Base-by-base conservation (phyloP, 108 stramenopile genomes). In the Aureococcus anophagefferens region DNA sequence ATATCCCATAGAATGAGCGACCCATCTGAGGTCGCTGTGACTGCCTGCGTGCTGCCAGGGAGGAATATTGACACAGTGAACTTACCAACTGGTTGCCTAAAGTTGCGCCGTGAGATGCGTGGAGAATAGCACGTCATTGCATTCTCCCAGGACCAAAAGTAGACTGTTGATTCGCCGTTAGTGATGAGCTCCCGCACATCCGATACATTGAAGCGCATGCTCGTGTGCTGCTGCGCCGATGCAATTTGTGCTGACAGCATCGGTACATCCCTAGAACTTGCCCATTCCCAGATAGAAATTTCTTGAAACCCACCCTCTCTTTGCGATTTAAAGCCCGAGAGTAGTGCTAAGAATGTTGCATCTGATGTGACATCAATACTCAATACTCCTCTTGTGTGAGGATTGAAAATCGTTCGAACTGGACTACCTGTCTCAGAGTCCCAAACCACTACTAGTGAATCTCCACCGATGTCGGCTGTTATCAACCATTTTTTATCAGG, bases 381-480 rank as follows among this genome's bases (percentile, higher is more conserved):
- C 30, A 62, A 33, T 0, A 83, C 78, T 21, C 85, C 84, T 0
- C 66, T 51, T 5, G 70, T 36, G 63, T 84, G 82, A 3, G 85
- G 82, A 14, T 72, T 75, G 63, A 80, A 80, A 13, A 84, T 78
- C 34, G 80, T 84, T 36, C 80, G 77, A 46, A 86, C 76, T 9
- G 86, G 86, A 4, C 78, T 68, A 3, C 78, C 74, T 7, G 85
- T 72, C 18, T 35, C 15, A 4, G 68, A 44, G 35, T 87, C 86
- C 86, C 86, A 87, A 4, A 87, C 81, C 0, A 87, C 84, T 30
- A 87, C 62, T 76, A 87, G 77, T 32, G 72, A 72, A 35, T 87
- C 86, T 0, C 40, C 46, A 11, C 86, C 86, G 5, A 71, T 46
- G 74, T 87, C 86, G 16, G 79, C 85, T 0, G 86, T 87, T 18